A percentile compares a stretch with the other conserved stretches of the same genome.
Conservation (phyloP, 352 stramenopile species). For the Globisporangium perplexum region DNA sequence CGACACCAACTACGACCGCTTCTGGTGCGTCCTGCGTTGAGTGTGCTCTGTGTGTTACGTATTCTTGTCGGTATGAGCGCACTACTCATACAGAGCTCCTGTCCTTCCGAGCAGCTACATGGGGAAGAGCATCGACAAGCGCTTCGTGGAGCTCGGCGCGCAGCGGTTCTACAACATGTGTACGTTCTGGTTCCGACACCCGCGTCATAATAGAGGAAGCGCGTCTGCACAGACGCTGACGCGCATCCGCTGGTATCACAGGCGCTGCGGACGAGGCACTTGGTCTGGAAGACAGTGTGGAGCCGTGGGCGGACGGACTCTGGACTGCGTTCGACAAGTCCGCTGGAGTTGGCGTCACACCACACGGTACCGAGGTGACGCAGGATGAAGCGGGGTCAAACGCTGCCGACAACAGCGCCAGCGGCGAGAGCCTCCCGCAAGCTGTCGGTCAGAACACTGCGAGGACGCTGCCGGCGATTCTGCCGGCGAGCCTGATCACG, state of each 20-base stretch:
- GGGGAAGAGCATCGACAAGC: constrained; percentile 87
- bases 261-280: constrained; percentile 91
- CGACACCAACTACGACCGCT: constrained; percentile 97
- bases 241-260: constrained; percentile 13
- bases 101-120: constrained; percentile 45
- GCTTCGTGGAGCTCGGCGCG: constrained; percentile 85
- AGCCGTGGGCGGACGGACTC: constrained; percentile 83
- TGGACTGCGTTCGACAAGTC: constrained; percentile 47
- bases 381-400: constrained; percentile 10
- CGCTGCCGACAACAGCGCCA: not conserved
- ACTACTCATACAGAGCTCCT: no score
- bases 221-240: not conserved
- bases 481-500: constrained; percentile 40
- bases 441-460: not conserved
- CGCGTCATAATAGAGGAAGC: not conserved
- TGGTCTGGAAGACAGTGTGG: constrained; percentile 92
- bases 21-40: constrained; percentile 57
- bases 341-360: constrained; percentile 10
- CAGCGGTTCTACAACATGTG: constrained; percentile 66
- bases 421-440: not conserved
- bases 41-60: not conserved
- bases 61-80: no score
- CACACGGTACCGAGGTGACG: constrained; percentile 18
- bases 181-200: constrained; percentile 8
- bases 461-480: constrained; percentile 9